Evolutionary conservation across 1,139 yeast species (phyloP), one percentile per base, ranked within the genome.

Genomic region (Saccharomyces pastorianus): DNA sequence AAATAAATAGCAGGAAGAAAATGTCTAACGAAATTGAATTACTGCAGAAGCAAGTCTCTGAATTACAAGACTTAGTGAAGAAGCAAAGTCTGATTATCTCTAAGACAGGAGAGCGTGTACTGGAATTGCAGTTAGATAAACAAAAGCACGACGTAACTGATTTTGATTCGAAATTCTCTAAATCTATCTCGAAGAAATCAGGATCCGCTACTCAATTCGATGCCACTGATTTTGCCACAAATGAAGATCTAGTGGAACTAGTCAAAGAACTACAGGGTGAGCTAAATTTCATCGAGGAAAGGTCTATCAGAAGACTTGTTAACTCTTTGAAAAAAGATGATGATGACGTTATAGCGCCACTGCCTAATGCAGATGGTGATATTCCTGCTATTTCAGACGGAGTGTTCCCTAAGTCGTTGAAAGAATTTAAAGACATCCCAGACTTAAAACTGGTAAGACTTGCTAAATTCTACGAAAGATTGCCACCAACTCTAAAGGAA

Each of bases 251-350:
- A 20, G 88, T 87, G 1, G 89, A 86, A 64, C 72, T 88, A 49
- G 97, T 90, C 11, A 90, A 90, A 6, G 98, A 91, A 68, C 73
- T 91, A 56, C 97, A 90, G 70, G 85, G 87, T 5, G 97, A 91
- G 71, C 76, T 91, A 63, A 95, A 88, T 53, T 73, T 74, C 14
- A 70, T 85, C 34, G 95, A 86, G 64, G 86, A 84, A 55, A 76
- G 91, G 59, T 76, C 83, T 13, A 78, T 83, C 50, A 76, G 82
- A 60, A 75, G 95, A 64, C 71, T 81, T 11, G 75, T 77, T 61
- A 85, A 85, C 62, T 66, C 75, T 1, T 75, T 73, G 50, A 74
- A 76, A 56, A 69, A 70, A 7, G 72, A 70, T 3, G 67, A 69
- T 14, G 63, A 63, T 4, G 83, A 79, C 47, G 56, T 66, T 3